These are phyloP conservation scores for Schwanniomyces yamadae DNA, from an alignment of 805 yeast genomes.

Conservation along the genomic window DNA sequence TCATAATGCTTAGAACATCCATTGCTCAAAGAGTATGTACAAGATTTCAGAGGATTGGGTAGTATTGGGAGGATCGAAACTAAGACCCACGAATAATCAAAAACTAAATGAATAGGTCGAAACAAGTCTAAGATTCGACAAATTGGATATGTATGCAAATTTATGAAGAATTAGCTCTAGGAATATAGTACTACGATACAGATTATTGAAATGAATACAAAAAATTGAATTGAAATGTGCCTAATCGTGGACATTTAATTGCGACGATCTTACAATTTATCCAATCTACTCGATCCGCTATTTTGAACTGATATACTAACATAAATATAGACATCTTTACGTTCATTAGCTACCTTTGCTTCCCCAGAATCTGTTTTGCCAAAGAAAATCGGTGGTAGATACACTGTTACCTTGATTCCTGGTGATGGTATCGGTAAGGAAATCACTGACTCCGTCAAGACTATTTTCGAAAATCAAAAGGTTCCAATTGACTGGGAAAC, in stretches of 20 bases:
- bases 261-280: not conserved
- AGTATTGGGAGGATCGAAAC: too few relatives aligned
- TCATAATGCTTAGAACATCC: conserved; percentile 14
- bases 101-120: too few relatives aligned
- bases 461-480: conserved; percentile 80
- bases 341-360: conserved; percentile 55
- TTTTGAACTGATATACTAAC: conserved; percentile 23
- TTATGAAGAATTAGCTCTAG: too few relatives aligned
- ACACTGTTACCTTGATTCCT: conserved; percentile 91
- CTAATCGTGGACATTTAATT: not conserved
- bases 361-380: conserved; percentile 68
- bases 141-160: too few relatives aligned
- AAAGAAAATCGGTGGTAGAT: conserved; percentile 92
- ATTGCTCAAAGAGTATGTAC: conserved; percentile 14
- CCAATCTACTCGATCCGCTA: not conserved
- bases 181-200: too few relatives aligned
- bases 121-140: too few relatives aligned
- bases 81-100: too few relatives aligned
- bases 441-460: conserved; percentile 89
- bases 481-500: conserved; percentile 93
- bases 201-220: not conserved
- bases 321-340: conserved; percentile 26
- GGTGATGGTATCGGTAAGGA: conserved; percentile 99
- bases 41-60: not conserved
- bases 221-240: not conserved